Conservation (phyloP, 148 eudicot species). For the Camellia sinensis region DNA sequence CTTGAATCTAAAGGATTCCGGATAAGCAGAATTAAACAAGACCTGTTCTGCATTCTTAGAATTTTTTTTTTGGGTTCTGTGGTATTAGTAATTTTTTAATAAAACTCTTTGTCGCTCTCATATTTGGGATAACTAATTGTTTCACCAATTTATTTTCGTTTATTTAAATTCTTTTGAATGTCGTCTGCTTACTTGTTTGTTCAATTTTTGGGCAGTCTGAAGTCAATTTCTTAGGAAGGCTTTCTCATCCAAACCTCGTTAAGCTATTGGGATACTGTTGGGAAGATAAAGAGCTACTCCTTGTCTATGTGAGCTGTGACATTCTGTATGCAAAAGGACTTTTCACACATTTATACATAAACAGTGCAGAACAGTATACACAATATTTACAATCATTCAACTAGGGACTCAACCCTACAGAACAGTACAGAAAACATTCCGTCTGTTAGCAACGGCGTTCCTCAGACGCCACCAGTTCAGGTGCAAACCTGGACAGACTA, state of each 20-base stretch:
- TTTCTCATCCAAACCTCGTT: constrained; percentile 84
- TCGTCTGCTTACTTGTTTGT: constrained; percentile 8
- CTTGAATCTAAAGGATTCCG: no score
- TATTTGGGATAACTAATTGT: background rate
- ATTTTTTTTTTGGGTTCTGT: background rate
- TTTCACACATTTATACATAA: no score
- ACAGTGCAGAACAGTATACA: no score
- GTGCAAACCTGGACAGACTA: no score
- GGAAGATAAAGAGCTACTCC: constrained; percentile 70
- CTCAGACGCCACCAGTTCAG: no score
- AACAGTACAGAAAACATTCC: no score
- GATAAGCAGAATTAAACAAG: no score
- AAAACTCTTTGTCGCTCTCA: background rate
- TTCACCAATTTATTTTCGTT: background rate
- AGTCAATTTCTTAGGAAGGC: constrained; percentile 73
- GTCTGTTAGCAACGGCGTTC: no score
- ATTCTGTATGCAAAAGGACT: no score
- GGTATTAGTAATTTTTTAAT: background rate
- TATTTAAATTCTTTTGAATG: background rate
- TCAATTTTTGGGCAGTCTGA: constrained; percentile 54
- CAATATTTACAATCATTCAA: no score
- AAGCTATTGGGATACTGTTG: constrained; percentile 75
- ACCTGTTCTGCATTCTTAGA: background rate
- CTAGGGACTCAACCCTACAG: no score
- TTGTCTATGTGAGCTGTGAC: no score